These are phyloP conservation scores for Onygenales sp. DNA, from an alignment of 2,329 filamentous ascomycete genomes.

Conservation along the genomic window DNA sequence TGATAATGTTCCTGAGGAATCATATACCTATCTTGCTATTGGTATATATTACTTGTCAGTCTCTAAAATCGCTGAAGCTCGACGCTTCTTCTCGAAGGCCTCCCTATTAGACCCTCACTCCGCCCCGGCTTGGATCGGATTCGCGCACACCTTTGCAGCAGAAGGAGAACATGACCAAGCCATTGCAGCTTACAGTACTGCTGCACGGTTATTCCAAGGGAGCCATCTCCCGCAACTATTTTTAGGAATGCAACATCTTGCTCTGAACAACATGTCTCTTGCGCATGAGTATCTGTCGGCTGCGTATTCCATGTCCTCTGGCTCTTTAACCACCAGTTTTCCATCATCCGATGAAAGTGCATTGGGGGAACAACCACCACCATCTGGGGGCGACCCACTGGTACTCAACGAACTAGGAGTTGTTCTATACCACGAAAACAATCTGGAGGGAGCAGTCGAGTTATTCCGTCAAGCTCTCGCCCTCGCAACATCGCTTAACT, in stretches of 20 bases:
- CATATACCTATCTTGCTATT: slow-evolving; percentile 87
- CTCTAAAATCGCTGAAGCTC: slow-evolving; percentile 80
- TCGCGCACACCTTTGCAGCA: slow-evolving; percentile 94
- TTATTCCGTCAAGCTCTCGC: slow-evolving; percentile 70
- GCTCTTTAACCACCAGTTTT: slow-evolving; percentile 22
- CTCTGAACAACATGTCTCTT: slow-evolving; percentile 86
- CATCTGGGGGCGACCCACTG: slow-evolving; percentile 57
- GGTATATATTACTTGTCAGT: slow-evolving; percentile 91
- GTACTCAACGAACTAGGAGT: slow-evolving; percentile 93
- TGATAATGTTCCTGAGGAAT: slow-evolving; percentile 82
- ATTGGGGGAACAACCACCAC: slow-evolving; percentile 50
- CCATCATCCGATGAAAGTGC: slow-evolving; percentile 17
- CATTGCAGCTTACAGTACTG: slow-evolving; percentile 94
- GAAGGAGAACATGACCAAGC: slow-evolving; percentile 98
- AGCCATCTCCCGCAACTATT: slow-evolving; percentile 94
- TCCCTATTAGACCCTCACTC: slow-evolving; percentile 97
- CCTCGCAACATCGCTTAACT: slow-evolving; percentile 70
- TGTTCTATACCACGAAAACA: slow-evolving; percentile 86
- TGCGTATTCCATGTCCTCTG: slow-evolving; percentile 56
- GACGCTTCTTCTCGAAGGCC: slow-evolving; percentile 93
- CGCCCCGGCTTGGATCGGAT: slow-evolving; percentile 95
- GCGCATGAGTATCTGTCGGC: slow-evolving; percentile 92
- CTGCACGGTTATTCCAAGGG: slow-evolving; percentile 88
- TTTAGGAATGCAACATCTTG: slow-evolving; percentile 95
- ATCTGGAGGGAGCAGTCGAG: slow-evolving; percentile 62